Conservation (phyloP, 176 grass and related monocot species). For the Musa beccarii region DNA sequence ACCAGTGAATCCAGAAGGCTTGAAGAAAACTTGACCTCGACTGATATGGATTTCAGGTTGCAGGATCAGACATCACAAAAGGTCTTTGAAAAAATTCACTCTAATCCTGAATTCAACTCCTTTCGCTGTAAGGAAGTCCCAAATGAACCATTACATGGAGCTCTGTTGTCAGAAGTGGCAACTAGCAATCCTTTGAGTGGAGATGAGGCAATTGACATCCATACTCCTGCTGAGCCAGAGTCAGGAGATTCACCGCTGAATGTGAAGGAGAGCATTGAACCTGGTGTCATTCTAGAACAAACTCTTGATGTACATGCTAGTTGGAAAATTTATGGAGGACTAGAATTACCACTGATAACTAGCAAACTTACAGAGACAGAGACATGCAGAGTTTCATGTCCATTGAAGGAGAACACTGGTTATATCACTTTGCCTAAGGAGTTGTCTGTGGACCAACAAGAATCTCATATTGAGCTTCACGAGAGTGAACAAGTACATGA, state of each 20-base stretch:
- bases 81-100: conserved; percentile 13
- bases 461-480: conserved; percentile 10
- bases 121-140: not conserved
- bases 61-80: conserved; percentile 12
- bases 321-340: not conserved
- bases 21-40: conserved; percentile 25
- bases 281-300: conserved; percentile 4
- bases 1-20: conserved; percentile 35
- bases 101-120: conserved; percentile 6
- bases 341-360: conserved; percentile 7
- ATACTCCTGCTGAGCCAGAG: not conserved
- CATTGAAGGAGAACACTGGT: conserved; percentile 1
- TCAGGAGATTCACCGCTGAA: not conserved
- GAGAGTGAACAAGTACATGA: conserved; percentile 19
- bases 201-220: conserved; percentile 5
- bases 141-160: conserved; percentile 22
- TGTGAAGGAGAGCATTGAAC: not conserved
- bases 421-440: conserved; percentile 16
- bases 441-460: conserved; percentile 14
- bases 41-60: conserved; percentile 28
- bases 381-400: not conserved
- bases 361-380: conserved; percentile 8
- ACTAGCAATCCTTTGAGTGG: not conserved
- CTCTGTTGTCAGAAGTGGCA: not conserved
- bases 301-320: not conserved